Evolutionary conservation across 192 early-diverging fungal genomes (phyloP).

Genomic region (Backusella parvicylindrica): DNA sequence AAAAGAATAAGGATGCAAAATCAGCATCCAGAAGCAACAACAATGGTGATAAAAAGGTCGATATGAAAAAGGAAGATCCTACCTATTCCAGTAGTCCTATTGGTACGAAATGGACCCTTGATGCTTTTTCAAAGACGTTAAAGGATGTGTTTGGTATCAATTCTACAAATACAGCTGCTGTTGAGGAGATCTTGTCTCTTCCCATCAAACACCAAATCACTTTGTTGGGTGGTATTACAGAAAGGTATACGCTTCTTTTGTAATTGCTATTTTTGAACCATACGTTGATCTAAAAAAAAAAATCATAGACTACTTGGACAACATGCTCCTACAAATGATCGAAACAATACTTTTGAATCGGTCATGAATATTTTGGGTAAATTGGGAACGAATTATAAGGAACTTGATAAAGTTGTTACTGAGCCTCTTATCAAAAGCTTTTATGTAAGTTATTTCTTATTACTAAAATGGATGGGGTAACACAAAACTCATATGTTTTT

Average conservation of each 20-base stretch:
- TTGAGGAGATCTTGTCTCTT: neutral
- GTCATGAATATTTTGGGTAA: constrained; percentile 12
- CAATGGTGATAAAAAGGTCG: neutral
- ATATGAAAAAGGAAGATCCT: neutral
- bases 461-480: neutral
- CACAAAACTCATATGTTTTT: neutral
- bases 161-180: constrained; percentile 7
- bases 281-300: neutral
- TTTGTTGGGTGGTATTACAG: neutral
- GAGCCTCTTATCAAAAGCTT: constrained; percentile 11
- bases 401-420: constrained; percentile 5
- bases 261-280: neutral
- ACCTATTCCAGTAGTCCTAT: neutral
- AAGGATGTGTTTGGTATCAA: neutral
- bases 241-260: neutral
- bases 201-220: constrained; percentile 8
- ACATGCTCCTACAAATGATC: constrained; percentile 16
- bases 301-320: constrained; percentile 1
- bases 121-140: constrained; percentile 1
- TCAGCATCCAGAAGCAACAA: neutral
- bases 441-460: constrained; percentile 10
- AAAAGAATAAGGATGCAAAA: neutral
- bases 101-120: neutral
- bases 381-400: constrained; percentile 9
- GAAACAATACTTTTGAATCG: constrained; percentile 17